These are phyloP conservation scores for Geotrichum australiense DNA, from an alignment of 1,139 yeast species.

Conservation along the genomic window DNA sequence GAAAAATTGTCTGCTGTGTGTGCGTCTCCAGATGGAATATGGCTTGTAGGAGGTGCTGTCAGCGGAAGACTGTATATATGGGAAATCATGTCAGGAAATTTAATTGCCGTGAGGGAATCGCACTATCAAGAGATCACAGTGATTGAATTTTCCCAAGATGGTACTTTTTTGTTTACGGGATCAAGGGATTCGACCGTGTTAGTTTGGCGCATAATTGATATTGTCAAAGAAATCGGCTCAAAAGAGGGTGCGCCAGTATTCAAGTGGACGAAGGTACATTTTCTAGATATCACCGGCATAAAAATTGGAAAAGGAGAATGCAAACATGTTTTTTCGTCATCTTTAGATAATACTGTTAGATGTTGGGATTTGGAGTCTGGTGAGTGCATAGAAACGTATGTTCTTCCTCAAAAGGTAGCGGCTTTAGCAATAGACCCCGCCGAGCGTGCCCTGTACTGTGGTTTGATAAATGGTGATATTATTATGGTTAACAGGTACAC, in stretches of 20 bases:
- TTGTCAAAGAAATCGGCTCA: conserved; percentile 37
- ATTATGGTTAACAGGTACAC: conserved; percentile 52
- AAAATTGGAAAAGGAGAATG: conserved; percentile 52
- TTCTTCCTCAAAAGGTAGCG: conserved; percentile 52
- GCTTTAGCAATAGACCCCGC: conserved; percentile 73
- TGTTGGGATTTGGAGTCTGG: conserved; percentile 34
- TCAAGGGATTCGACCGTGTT: conserved; percentile 76
- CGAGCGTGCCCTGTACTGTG: conserved; percentile 66
- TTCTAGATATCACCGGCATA: conserved; percentile 64
- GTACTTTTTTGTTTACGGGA: conserved; percentile 64
- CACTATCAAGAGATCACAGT: conserved; percentile 74
- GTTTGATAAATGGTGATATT: conserved; percentile 57
- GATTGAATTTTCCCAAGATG: conserved; percentile 55
- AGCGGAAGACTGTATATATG: conserved; percentile 76
- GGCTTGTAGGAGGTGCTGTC: conserved; percentile 66
- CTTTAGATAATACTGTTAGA: conserved; percentile 71
- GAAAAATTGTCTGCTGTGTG: conserved; percentile 63
- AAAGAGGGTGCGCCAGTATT: conserved; percentile 38
- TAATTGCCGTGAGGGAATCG: conserved; percentile 66
- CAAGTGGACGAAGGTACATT: conserved; percentile 59
- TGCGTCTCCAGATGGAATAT: conserved; percentile 41
- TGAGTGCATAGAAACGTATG: conserved; percentile 59
- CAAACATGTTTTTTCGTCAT: conserved; percentile 60
- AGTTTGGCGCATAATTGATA: conserved; percentile 65
- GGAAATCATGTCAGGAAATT: conserved; percentile 76